Base-by-base conservation (phyloP, 345 rosid species). In the Durio zibethinus region DNA sequence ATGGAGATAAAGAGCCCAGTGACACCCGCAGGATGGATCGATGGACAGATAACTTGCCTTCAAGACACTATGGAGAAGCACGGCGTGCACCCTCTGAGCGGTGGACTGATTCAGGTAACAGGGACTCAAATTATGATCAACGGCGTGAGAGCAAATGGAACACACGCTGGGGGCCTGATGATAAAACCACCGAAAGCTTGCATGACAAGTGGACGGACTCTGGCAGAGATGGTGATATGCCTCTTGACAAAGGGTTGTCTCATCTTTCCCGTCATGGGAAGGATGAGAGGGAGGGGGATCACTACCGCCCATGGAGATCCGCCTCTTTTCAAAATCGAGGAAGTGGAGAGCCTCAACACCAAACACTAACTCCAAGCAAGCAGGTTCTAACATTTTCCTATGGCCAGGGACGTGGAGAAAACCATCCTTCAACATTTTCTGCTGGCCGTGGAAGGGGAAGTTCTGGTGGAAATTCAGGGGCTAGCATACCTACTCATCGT, bases 131-230 rank as follows among this genome's bases (percentile, higher is more conserved):
- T 68, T 72, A 89, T 78, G 97, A 92, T 73, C 98, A 91, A 84
- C 88, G 94, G 47, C 94, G 97, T 21, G 99, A 93, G 84, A 92
- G 90, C 90, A 96, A 96, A 87, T 96, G 99, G 98, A 96, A 91
- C 86, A 84, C 97, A 47, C 95, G 97, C 76, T 96, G 99, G 97
- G 98, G 99, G 0, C 98, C 97, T 82, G 97, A 87, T 67, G 88
- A 88, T 53, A 96, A 88, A 81, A 97, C 82, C 62, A 64, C 76
- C 48, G 94, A 91, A 63, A 87, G 80, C 70, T 76, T 72, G 14
- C 94, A 83, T 57, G 93, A 89, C 23, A 91, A 84, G 86, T 84
- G 86, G 90, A 69, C 73, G 43, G 96, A 90, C 54, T 72, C 90
- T 84, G 85, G 91, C 15, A 92, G 80, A 86, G 94, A 90, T 77